Base-by-base conservation (phyloP, 192 early-diverging fungal genomes). In the Backusella psychrophila region DNA sequence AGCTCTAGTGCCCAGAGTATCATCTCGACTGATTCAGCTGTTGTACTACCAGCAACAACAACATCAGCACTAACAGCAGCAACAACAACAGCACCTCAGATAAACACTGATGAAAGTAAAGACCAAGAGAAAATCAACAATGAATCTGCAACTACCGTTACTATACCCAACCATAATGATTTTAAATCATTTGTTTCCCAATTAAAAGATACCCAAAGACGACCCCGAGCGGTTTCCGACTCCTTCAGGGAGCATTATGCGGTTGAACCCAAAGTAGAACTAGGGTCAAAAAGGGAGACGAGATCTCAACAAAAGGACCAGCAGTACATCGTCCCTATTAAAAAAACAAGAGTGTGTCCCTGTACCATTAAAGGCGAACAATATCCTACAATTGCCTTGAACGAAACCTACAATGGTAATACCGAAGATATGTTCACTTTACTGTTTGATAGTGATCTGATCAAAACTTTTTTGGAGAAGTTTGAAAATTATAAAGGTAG, bases 401-500 rank as follows among this genome's bases (percentile, higher is more conserved):
- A 84, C 31, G 77, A 85, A 65, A 81, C 44, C 19, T 87, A 80
- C 65, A 74, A 76, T 31, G 86, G 88, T 29, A 79, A 81, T 7
- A 80, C 87, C 0, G 81, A 87, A 72, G 66, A 41, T 31, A 81
- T 88, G 59, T 88, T 80, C 66, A 82, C 82, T 33, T 76, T 89
- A 19, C 12, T 89, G n/a, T 88, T 88, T 63, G 80, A 80, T n/a
- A 84, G 82, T 17, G 78, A 80, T 19, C 87, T 89, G 49, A 74
- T 75, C 23, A 76, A 85, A 65, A 19, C 46, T 14, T 89, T 82
- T 65, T 66, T 89, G 71, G 78, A 56, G 3, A 81, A 82, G 23
- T 82, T 81, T 8, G 84, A 83, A 78, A 83, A 84, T 36, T 78
- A 80, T 35, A 77, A 80, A 33, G 86, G 87, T 80, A 12, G 3